Evolutionary conservation across 2,329 filamentous ascomycete species (phyloP).

Genomic region (Penicillium griseofulvum): DNA sequence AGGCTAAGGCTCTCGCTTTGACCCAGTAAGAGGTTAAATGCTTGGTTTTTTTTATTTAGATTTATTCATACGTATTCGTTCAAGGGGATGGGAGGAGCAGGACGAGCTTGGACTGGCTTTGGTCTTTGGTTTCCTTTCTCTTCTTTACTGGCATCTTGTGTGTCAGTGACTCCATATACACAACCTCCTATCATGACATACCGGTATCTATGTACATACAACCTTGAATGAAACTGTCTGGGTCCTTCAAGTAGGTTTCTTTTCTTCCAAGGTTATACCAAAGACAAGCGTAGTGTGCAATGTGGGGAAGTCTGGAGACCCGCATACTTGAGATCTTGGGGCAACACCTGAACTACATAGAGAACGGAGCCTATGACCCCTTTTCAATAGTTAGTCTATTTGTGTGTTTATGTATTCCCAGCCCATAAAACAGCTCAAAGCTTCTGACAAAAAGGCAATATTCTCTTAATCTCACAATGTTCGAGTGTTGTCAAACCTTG

Average conservation of each 20-base stretch:
- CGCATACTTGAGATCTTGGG: background rate
- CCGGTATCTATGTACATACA: background rate
- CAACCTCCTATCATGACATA: background rate
- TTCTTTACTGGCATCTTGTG: background rate
- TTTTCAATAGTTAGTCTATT: background rate
- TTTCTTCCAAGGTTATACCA: too few relatives aligned
- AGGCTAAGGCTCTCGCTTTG: conserved; percentile 23
- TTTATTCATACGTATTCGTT: background rate
- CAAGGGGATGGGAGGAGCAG: background rate
- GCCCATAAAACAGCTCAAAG: too few relatives aligned
- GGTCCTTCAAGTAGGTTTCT: background rate
- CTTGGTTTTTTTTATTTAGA: background rate
- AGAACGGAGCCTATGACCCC: background rate
- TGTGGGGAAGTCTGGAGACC: background rate
- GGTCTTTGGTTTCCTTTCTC: background rate
- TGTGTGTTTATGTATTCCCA: too few relatives aligned
- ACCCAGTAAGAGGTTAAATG: background rate
- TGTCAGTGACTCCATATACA: background rate
- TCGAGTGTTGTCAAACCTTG: background rate
- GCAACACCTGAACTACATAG: background rate
- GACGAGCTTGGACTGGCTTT: background rate
- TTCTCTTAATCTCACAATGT: background rate
- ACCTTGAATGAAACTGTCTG: background rate
- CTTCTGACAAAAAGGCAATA: too few relatives aligned
- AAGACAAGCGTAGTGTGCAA: background rate